Evolutionary conservation across 23 red algal genomes (phyloP).

Genomic region (Gracilaria domingensis): DNA sequence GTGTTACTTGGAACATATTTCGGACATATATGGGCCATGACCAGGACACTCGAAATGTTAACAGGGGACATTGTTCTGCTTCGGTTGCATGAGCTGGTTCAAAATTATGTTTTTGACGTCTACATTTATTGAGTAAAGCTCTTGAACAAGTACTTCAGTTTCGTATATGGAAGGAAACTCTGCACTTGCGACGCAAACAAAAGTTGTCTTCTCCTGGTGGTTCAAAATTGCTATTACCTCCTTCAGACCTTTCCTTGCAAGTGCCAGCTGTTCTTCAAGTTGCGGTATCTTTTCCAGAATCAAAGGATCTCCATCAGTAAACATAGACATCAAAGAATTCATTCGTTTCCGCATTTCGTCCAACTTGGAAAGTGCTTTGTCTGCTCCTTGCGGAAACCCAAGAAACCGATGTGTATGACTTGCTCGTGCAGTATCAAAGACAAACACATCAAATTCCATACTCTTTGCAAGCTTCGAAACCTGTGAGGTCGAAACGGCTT

Average conservation of each 20-base stretch:
- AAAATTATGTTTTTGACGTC: constrained; percentile 94
- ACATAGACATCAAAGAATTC: constrained; percentile 76
- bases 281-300: constrained; percentile 57
- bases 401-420: constrained; percentile 93
- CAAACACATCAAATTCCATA: constrained; percentile 87
- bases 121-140: constrained; percentile 87
- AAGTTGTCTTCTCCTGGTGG: constrained; percentile 87
- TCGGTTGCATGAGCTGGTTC: constrained; percentile 93
- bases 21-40: too few species aligned
- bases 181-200: constrained; percentile 95
- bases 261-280: constrained; percentile 64
- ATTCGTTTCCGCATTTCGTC: constrained; percentile 64
- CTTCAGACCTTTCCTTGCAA: constrained; percentile 56
- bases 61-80: constrained; percentile 84
- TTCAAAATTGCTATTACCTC: constrained; percentile 84
- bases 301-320: constrained; percentile 61
- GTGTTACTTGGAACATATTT: too few species aligned
- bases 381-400: constrained; percentile 83
- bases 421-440: constrained; percentile 96
- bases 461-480: constrained; percentile 78
- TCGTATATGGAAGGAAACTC: constrained; percentile 99
- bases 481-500: constrained; percentile 87
- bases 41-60: too few species aligned
- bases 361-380: constrained; percentile 79
- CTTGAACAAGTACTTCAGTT: constrained; percentile 98